Evolutionary conservation across 179 eudicot genomes (phyloP), one percentile per base, ranked within the genome.

Genomic region (Beta macrorhiza): DNA sequence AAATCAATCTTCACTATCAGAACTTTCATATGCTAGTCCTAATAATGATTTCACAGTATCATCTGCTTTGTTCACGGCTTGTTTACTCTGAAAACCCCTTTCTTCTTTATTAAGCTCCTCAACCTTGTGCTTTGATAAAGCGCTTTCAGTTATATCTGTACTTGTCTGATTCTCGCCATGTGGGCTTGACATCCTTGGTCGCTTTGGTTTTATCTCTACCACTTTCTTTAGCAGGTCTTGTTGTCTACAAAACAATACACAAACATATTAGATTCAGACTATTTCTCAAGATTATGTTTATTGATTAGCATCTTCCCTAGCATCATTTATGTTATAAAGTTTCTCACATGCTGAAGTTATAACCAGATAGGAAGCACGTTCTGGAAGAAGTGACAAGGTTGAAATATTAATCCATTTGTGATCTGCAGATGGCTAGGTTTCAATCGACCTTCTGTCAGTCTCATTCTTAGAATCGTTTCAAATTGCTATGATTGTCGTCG

Each of bases 121-220:
- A 19, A 75, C 71, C 73, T 83, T 82, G 44, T 51, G 69, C 32
- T 75, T 83, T 7, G 81, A 6, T 16, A 77, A 64, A 14, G 72
- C 72, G 45, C 45, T 44, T 63, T 78, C 78, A 55, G 68, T 29
- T 42, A 74, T n/a, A 84, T 72, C 45, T 53, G 75, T 29, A 59
- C 76, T 62, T 51, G 84, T 56, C 47, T 55, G 79, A 76, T 67
- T 84, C 9, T 8, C 61, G 4, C 73, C 84, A 51, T 81, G 32
- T 55, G 74, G 73, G 76, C 44, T 75, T 69, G 82, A 87, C 52
- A 90, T 76, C 83, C 82, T 90, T 68, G 69, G 92, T 78, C 88
- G 84, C 90, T 95, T 95, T 1, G 98, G 97, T 85, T 91, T 95
- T 70, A 95, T 90, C 86, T 89, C 97, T 80, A 95, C 91, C 75